A percentile compares a stretch with the other conserved stretches of the same genome.
Evolutionary conservation across 2,329 filamentous ascomycete species (phyloP).

Genomic region (Hortaea werneckii): DNA sequence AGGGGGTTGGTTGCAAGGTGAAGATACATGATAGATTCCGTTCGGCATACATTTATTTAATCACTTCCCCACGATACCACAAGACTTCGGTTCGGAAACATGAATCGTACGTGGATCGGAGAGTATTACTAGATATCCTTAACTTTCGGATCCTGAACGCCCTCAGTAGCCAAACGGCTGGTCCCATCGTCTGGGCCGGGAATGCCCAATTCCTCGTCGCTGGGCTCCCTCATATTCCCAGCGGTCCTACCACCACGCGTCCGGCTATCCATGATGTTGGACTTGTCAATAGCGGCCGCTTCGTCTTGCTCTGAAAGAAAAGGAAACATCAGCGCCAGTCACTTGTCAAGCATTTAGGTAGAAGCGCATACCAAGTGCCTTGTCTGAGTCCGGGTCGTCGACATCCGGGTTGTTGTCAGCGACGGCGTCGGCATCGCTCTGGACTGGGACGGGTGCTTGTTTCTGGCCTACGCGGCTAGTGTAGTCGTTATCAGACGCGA

Average conservation of each 20-base stretch:
- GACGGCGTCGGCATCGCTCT: constrained; percentile 38
- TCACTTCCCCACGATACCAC: too few relatives aligned
- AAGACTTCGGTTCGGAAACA: too few relatives aligned
- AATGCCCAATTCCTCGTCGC: constrained; percentile 37
- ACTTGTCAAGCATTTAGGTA: too few relatives aligned
- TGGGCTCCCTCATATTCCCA: constrained; percentile 41
- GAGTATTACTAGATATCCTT: neutral
- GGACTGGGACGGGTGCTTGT: constrained; percentile 37
- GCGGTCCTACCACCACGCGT: constrained; percentile 37
- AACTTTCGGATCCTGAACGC: neutral
- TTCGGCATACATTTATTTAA: too few relatives aligned
- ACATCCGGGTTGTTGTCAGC: constrained; percentile 34
- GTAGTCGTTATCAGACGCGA: constrained; percentile 36
- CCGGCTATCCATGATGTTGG: constrained; percentile 38
- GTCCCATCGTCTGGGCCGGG: constrained; percentile 17
- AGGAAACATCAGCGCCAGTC: too few relatives aligned
- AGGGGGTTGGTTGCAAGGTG: constrained; percentile 22
- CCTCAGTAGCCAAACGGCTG: constrained; percentile 1
- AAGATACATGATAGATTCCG: too few relatives aligned
- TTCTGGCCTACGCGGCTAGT: constrained; percentile 36
- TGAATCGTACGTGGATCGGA: too few relatives aligned
- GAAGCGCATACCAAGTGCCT: constrained; percentile 28
- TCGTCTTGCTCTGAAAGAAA: constrained; percentile 34
- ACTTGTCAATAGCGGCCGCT: constrained; percentile 37
- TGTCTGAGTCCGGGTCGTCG: constrained; percentile 37